A percentile compares a stretch with the other conserved stretches of the same genome.
phyloP scores from a whole-genome alignment of 208 protist species.

The Trypanosoma mega region DNA sequence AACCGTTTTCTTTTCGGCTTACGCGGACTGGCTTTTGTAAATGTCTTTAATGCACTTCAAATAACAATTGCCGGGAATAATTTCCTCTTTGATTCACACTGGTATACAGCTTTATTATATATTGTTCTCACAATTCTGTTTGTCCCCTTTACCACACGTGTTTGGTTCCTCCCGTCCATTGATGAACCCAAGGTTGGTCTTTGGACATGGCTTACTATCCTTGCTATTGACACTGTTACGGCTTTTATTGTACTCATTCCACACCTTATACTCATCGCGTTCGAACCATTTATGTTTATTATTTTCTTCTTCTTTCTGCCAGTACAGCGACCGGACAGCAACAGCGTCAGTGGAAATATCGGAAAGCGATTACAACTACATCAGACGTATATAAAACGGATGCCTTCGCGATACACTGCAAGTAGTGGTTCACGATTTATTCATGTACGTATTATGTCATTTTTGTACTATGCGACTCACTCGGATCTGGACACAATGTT shows the following conservation, averaged over 20 bases:
- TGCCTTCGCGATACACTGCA: slow-evolving; percentile 41
- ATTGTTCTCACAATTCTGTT: slow-evolving; percentile 54
- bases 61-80: slow-evolving; percentile 70
- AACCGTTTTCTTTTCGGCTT: slow-evolving; percentile 70
- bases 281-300: slow-evolving; percentile 69
- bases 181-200: slow-evolving; percentile 65
- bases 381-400: slow-evolving; percentile 32
- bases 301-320: slow-evolving; percentile 64
- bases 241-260: slow-evolving; percentile 51
- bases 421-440: slow-evolving; percentile 60
- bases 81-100: slow-evolving; percentile 52
- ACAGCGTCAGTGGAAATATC: slow-evolving; percentile 47
- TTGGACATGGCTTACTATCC: slow-evolving; percentile 62
- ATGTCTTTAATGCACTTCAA: slow-evolving; percentile 69
- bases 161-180: slow-evolving; percentile 76
- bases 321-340: slow-evolving; percentile 23
- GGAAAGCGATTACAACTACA: slow-evolving; percentile 56
- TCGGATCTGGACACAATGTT: slow-evolving; percentile 42
- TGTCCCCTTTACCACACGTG: slow-evolving; percentile 68
- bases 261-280: slow-evolving; percentile 49
- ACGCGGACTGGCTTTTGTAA: slow-evolving; percentile 68
- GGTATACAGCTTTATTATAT: slow-evolving; percentile 54
- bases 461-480: slow-evolving; percentile 63
- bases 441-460: slow-evolving; percentile 47
- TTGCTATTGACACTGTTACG: slow-evolving; percentile 44